Conservation (phyloP, 179 eudicot species). For the Beta lomatogona region DNA sequence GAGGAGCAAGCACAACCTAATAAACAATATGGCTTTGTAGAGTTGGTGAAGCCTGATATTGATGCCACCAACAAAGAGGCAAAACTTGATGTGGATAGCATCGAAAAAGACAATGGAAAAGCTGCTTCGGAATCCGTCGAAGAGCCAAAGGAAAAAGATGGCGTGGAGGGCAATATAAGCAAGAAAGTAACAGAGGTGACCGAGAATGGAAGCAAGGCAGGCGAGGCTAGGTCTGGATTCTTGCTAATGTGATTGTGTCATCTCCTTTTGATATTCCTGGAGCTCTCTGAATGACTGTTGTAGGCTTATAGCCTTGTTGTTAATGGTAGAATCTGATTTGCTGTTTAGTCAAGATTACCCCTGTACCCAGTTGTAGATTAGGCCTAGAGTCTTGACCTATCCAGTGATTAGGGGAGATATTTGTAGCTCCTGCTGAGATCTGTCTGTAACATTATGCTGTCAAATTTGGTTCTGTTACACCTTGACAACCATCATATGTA, state of each 20-base stretch:
- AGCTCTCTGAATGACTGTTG: conserved; percentile 14
- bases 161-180: conserved; percentile 21
- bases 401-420: conserved; percentile 22
- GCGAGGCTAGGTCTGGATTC: conserved; percentile 34
- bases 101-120: conserved; percentile 28
- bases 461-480: conserved; percentile 19
- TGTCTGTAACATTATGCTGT: conserved; percentile 33
- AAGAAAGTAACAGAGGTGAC: conserved; percentile 33
- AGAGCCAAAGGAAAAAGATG: conserved; percentile 25
- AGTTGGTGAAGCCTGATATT: conserved; percentile 28
- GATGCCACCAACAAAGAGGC: conserved; percentile 17
- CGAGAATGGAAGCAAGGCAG: conserved; percentile 44
- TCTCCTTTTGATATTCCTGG: conserved; percentile 17
- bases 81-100: conserved; percentile 12
- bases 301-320: conserved; percentile 31
- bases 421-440: conserved; percentile 28
- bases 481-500: conserved; percentile 25
- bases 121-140: conserved; percentile 13
- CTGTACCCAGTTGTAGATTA: conserved; percentile 40
- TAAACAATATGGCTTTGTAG: conserved; percentile 31
- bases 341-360: conserved; percentile 30
- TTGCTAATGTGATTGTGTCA: neutral
- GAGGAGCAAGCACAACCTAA: conserved; percentile 27
- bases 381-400: conserved; percentile 28
- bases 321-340: conserved; percentile 36